These are phyloP conservation scores for Globisporangium lucens DNA, from an alignment of 352 stramenopile species.

Conservation along the genomic window DNA sequence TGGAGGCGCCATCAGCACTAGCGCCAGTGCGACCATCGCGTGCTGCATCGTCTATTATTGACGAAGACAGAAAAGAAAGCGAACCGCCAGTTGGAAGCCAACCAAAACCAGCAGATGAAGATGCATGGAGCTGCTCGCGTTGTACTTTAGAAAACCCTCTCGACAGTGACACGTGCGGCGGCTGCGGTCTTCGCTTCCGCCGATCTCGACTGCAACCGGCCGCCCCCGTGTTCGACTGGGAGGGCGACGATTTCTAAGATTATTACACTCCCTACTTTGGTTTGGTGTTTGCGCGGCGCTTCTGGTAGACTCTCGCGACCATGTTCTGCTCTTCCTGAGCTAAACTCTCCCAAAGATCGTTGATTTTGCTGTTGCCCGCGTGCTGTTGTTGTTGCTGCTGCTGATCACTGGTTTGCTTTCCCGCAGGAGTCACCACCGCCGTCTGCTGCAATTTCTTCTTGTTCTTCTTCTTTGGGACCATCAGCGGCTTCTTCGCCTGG, in stretches of 20 bases:
- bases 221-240: slow-evolving; percentile 41
- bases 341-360: slow-evolving; percentile 20
- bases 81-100: slow-evolving; percentile 20
- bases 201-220: slow-evolving; percentile 42
- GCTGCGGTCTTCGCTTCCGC: slow-evolving; percentile 69
- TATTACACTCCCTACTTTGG: slow-evolving; percentile 5
- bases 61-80: slow-evolving; percentile 50
- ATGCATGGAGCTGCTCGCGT: slow-evolving; percentile 64
- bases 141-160: slow-evolving; percentile 77
- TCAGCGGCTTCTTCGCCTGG: slow-evolving; percentile 11
- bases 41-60: slow-evolving; percentile 14
- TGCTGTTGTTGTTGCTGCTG: not conserved
- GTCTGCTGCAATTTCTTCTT: slow-evolving; percentile 4
- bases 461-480: not conserved
- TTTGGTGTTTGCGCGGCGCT: slow-evolving; percentile 9
- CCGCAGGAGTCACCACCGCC: not conserved
- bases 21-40: not conserved
- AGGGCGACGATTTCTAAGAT: slow-evolving; percentile 41
- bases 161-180: slow-evolving; percentile 50
- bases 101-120: slow-evolving; percentile 14
- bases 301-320: slow-evolving; percentile 15
- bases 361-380: slow-evolving; percentile 13
- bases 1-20: not conserved
- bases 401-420: not conserved
- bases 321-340: slow-evolving; percentile 21